Conservation (phyloP, 352 stramenopile species). For the Halophytophthora batemanensis region DNA sequence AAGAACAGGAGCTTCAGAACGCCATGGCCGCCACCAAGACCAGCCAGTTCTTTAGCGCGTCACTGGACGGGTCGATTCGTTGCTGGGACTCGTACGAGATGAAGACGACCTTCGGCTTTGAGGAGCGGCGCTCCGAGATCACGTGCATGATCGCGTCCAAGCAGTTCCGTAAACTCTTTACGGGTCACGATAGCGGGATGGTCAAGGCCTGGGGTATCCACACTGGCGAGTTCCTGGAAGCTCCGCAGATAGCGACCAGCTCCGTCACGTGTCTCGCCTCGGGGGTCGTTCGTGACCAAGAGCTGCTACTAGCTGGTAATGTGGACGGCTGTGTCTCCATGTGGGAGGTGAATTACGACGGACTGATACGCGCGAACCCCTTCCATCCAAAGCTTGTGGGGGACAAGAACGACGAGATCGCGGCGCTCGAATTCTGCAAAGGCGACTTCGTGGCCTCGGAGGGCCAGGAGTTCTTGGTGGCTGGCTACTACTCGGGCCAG, state of each 20-base stretch:
- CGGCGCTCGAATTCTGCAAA: slow-evolving; percentile 47
- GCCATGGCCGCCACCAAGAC: slow-evolving; percentile 14
- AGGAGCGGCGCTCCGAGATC: slow-evolving; percentile 63
- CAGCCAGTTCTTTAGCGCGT: slow-evolving; percentile 59
- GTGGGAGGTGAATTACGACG: slow-evolving; percentile 53
- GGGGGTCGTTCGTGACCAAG: slow-evolving; percentile 47
- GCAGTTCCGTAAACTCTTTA: slow-evolving; percentile 54
- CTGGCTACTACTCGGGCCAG: slow-evolving; percentile 47
- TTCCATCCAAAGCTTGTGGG: slow-evolving; percentile 15
- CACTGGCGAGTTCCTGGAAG: slow-evolving; percentile 43
- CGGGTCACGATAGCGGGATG: slow-evolving; percentile 48
- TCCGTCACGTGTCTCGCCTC: slow-evolving; percentile 49
- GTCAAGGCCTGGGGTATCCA: slow-evolving; percentile 68
- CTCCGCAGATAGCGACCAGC: slow-evolving; percentile 22
- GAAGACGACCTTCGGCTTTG: slow-evolving; percentile 56
- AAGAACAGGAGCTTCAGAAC: neutral
- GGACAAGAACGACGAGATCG: slow-evolving; percentile 49
- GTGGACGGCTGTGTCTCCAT: slow-evolving; percentile 43
- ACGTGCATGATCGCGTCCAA: slow-evolving; percentile 53
- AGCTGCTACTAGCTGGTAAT: slow-evolving; percentile 56
- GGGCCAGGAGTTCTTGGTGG: slow-evolving; percentile 52
- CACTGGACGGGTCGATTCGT: slow-evolving; percentile 64
- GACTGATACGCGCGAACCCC: slow-evolving; percentile 16
- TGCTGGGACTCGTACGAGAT: slow-evolving; percentile 78
- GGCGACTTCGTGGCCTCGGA: slow-evolving; percentile 35